Evolutionary conservation across 2,329 filamentous ascomycete genomes (phyloP), one percentile per base, ranked within the genome.

Genomic region (Eutypa lata): DNA sequence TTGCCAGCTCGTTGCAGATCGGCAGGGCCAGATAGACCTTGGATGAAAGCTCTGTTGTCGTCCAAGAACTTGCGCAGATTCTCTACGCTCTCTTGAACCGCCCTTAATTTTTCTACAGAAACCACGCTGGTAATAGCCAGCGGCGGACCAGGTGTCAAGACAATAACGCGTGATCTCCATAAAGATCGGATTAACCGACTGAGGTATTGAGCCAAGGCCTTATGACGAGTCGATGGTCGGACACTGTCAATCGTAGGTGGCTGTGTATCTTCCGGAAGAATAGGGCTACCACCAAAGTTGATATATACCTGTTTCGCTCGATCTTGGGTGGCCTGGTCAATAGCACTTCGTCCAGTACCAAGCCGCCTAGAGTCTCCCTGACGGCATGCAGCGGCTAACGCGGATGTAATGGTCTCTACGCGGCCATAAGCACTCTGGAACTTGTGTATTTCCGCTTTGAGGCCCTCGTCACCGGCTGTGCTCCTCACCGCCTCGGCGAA

Each of bases 371-470:
- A 93, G 24, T 88, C 87, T 10, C 91, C 93, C 68, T 97, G 92
- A 3, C 93, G 92, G 69, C 94, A 99, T 37, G 94, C 92, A 28
- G 99, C 94, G 11, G 94, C 94, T 49, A 99, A 76, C 24, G 94
- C 92, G 40, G 93, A 91, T 0, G 94, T 90, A 50, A 95, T 87
- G 0, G 90, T 94, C 69, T 99, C 94, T 3, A 88, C 86, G 11
- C 92, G 84, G 13, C 94, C 94, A 67, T 97, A 99, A 10, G 87
- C 81, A 53, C 86, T 83, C 55, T 94, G 90, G 63, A 99, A 93
- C 55, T 86, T 89, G 50, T 89, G 89, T 21, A 95, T 82, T 61
- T 96, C 89, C 18, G 80, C 83, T 61, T 96, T 91, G 10, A 94
- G 74, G 3, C 89, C 90, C 57, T 97, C 90, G 7, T 89, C 87